Evolutionary conservation across 1,284 basidiomycete species (phyloP), one percentile per base, ranked within the genome.

Genomic region (Austropuccinia psidii): DNA sequence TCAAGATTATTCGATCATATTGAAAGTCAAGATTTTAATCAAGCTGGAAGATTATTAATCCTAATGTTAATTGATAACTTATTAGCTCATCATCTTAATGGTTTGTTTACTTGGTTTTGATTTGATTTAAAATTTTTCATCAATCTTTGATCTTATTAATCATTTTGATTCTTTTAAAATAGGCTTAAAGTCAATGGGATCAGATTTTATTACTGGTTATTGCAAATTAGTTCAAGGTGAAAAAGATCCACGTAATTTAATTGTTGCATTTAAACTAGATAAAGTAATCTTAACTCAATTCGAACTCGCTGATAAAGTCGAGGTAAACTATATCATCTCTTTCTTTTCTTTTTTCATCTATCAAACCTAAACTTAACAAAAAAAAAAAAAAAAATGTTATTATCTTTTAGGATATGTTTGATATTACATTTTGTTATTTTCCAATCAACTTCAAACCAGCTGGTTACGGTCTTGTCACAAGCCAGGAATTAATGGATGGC

Each of bases 371-470:
- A 52, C 31, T 27, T 11, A 21, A 11, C n/a, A 9, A 24, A 17
- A 33, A 1, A 31, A 43, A 33, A 33, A 67, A 19, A 2, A 4
- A 15, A 47, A 65, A 4, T 45, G 31, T 54, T 7, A 50, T 43
- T 17, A 43, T 54, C n/a, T 29, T n/a, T 2, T 77, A 95, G 91
- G 86, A 89, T 73, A 84, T 98, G 74, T 98, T 96, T 82, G 92
- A 98, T 79, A 88, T 98, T 78, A 90, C 89, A 0, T 98, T 94
- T 81, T 98, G 96, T 82, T 99, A 99, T 82, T 99, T 98, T 82
- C 96, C 96, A 0, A 98, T 99, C 77, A 93, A 93, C 0, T 99
- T 97, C 83, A 87, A 90, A 66, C 92, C 93, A 3, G 70, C 52
- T n/a, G 70, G 58, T 6, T 73, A 73, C 35, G 95, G 95, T 80